Base-by-base conservation (phyloP, 2,329 filamentous ascomycete genomes). In the Grosmannia penicillata region DNA sequence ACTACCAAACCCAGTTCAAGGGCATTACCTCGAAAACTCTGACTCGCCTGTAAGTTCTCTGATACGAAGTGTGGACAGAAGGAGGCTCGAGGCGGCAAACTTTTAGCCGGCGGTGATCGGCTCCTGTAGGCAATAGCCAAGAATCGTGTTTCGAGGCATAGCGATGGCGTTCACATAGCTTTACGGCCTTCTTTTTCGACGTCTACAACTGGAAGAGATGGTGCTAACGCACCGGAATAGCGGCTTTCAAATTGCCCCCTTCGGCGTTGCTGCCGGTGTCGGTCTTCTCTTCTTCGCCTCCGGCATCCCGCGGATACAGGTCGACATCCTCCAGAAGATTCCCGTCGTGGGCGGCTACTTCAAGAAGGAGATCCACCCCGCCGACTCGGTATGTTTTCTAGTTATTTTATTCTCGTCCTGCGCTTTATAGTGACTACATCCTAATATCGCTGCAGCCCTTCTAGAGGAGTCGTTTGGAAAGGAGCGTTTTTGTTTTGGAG, bases 271-370 rank as follows among this genome's bases (percentile, higher is more conserved):
- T 42, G 70, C 68, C 43, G 66, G 66, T 49, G 63, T 74, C 46
- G 70, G 61, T 46, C 60, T 74, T 45, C 64, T 78, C 49, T 73
- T 70, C 64, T 74, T 62, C 54, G 62, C 69, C 47, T 76, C 72
- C 29, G 74, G 75, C 48, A 68, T 79, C 35, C 75, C 75, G 47
- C 66, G 63, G 54, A 61, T 79, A 47, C 61, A 72, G 56, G 54
- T 53, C 34, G 75, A 80, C 50, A 62, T 80, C 46, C 65, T 79
- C 46, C 58, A 75, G 70, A 70, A 72, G 56, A 45, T 78, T 17
- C 74, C 74, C 47, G 44, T 71, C 48, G 46, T 77, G 43, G 64
- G 65, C 46, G 44, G 50, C 35, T 59, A 63, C 57, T 78, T 66
- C 55, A 49, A 62, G 49, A 65, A 68, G 54, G 61, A 72, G 52